Conservation (phyloP, 768 basidiomycete genomes). For the Strobilomyces dryophilus region DNA sequence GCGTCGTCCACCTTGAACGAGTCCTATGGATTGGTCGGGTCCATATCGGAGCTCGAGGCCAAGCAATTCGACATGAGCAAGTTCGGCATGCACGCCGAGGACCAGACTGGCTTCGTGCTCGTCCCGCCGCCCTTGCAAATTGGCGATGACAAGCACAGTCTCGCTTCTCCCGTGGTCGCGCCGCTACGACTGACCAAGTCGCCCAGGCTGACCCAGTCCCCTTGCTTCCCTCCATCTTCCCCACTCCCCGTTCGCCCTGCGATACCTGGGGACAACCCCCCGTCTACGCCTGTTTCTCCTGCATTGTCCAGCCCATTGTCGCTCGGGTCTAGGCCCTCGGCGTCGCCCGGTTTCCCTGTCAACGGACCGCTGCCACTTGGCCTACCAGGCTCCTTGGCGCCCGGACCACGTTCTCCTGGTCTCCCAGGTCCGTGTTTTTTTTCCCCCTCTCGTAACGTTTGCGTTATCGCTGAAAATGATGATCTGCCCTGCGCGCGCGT, state of each 20-base stretch:
- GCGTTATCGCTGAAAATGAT: constrained; percentile 4
- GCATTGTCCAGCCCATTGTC: constrained; percentile 10
- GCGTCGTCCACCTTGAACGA: constrained; percentile 17
- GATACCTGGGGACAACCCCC: not conserved
- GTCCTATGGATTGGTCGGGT: constrained; percentile 18
- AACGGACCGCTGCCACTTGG: constrained; percentile 15
- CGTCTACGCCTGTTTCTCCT: constrained; percentile 11
- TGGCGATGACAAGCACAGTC: constrained; percentile 2
- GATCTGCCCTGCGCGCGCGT: not conserved
- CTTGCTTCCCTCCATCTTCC: constrained; percentile 13
- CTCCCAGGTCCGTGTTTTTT: constrained; percentile 21
- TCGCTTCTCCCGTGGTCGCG: constrained; percentile 15
- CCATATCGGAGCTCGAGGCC: constrained; percentile 20
- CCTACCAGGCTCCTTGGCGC: constrained; percentile 15
- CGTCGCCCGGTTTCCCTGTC: constrained; percentile 8
- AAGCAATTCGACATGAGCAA: constrained; percentile 18
- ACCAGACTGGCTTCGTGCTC: constrained; percentile 18
- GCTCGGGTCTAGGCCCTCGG: constrained; percentile 2
- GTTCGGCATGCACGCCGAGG: not conserved
- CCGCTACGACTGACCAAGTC: constrained; percentile 27
- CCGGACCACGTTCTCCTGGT: constrained; percentile 21
- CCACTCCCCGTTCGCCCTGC: constrained; percentile 10
- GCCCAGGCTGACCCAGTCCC: constrained; percentile 18
- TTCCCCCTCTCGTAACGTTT: constrained; percentile 2
- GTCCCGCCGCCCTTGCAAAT: constrained; percentile 23